Percentiles rank a stretch among this genome's conserved stretches.
Conservation (phyloP, 2,329 filamentous ascomycete species). For the Fusarium agapanthi region DNA sequence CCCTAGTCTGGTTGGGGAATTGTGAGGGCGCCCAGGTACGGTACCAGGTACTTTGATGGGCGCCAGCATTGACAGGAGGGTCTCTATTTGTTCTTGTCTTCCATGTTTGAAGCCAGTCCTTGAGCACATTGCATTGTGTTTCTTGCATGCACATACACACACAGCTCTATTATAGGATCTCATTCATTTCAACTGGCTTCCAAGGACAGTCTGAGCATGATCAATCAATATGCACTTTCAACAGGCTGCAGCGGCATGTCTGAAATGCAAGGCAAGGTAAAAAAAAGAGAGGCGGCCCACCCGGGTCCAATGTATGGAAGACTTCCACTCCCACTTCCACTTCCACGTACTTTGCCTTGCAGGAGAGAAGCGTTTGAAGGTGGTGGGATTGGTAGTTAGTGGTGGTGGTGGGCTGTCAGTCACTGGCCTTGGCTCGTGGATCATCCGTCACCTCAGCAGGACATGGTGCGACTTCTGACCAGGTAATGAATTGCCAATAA, state of each 20-base stretch:
- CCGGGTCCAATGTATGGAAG: constrained; percentile 5
- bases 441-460: constrained; percentile 19
- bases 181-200: neutral
- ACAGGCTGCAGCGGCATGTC: constrained; percentile 26
- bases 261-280: constrained; percentile 21
- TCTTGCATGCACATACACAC: neutral
- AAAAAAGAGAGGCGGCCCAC: constrained; percentile 5
- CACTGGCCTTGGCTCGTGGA: constrained; percentile 13
- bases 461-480: constrained; percentile 14
- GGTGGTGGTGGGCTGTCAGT: constrained; percentile 26
- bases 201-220: neutral
- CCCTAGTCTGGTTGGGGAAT: constrained; percentile 25
- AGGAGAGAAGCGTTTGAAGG: constrained; percentile 10
- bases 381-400: constrained; percentile 1
- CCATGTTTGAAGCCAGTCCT: neutral
- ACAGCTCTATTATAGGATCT: neutral
- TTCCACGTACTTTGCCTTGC: neutral
- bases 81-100: constrained; percentile 14
- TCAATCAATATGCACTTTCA: neutral
- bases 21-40: constrained; percentile 13
- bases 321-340: neutral
- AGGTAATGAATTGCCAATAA: neutral
- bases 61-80: constrained; percentile 16
- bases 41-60: constrained; percentile 28
- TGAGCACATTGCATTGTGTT: neutral